Conservation (phyloP, 108 stramenopile species). For the Conticribra guillardii region DNA sequence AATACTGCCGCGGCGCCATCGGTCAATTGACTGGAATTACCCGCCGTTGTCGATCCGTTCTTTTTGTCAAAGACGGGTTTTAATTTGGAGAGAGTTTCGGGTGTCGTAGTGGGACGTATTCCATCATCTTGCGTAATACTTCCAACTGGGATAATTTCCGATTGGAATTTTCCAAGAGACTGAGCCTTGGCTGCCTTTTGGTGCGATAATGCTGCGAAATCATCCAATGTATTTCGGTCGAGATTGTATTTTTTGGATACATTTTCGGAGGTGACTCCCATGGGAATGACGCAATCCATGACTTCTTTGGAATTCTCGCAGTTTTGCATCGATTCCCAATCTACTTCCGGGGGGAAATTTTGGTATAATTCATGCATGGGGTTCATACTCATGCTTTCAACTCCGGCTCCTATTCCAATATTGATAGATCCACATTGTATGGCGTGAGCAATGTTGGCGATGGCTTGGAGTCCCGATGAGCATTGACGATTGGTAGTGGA, state of each 20-base stretch:
- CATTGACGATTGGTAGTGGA: slow-evolving; percentile 94
- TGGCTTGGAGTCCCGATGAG: slow-evolving; percentile 93
- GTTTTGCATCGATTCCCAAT: slow-evolving; percentile 67
- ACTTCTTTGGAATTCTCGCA: slow-evolving; percentile 41
- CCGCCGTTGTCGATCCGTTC: slow-evolving; percentile 92
- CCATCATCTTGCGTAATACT: slow-evolving; percentile 89
- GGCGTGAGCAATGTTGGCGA: slow-evolving; percentile 86
- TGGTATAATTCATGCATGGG: slow-evolving; percentile 68
- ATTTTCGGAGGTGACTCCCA: slow-evolving; percentile 97
- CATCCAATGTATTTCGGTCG: slow-evolving; percentile 78
- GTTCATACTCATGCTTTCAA: slow-evolving; percentile 89
- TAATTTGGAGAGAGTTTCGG: slow-evolving; percentile 74
- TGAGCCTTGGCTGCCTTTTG: slow-evolving; percentile 85
- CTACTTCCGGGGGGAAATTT: slow-evolving; percentile 68
- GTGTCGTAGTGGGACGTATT: slow-evolving; percentile 82
- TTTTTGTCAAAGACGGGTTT: slow-evolving; percentile 84
- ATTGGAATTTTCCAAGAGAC: slow-evolving; percentile 71
- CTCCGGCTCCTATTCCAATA: slow-evolving; percentile 93
- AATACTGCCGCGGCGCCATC: slow-evolving; percentile 97
- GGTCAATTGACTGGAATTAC: slow-evolving; percentile 91
- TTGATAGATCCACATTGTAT: slow-evolving; percentile 79
- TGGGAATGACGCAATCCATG: slow-evolving; percentile 93
- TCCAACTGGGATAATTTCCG: slow-evolving; percentile 91
- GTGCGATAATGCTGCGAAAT: slow-evolving; percentile 88
- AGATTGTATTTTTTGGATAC: slow-evolving; percentile 81